These are phyloP conservation scores for Penicillium frequentans DNA, from an alignment of 2,329 filamentous ascomycete genomes.

Conservation along the genomic window DNA sequence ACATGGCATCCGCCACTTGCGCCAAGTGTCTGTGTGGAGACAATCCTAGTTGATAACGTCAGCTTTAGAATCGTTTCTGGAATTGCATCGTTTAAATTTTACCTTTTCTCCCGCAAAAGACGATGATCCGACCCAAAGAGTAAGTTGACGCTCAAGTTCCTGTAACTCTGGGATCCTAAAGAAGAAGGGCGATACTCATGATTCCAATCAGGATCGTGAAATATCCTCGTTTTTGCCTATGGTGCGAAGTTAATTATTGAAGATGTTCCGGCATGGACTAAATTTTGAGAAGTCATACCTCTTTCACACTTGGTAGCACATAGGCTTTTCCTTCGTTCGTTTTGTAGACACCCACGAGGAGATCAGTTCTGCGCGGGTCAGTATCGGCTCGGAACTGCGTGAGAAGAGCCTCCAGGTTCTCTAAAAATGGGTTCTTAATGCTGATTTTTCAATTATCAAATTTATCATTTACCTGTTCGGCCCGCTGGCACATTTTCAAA, in stretches of 20 bases:
- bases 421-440: background rate
- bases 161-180: constrained; percentile 9
- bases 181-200: constrained; percentile 14
- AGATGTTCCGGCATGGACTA: background rate
- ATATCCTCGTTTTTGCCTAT: constrained; percentile 14
- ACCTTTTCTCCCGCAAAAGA: constrained; percentile 15
- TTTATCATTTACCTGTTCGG: constrained; percentile 3
- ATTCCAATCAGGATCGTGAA: constrained; percentile 15
- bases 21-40: constrained; percentile 14
- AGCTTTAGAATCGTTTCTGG: background rate
- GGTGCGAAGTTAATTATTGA: background rate
- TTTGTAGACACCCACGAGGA: constrained; percentile 16
- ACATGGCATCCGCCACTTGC: constrained; percentile 14
- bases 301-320: constrained; percentile 9
- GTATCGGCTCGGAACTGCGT: constrained; percentile 7
- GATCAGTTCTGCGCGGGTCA: constrained; percentile 10
- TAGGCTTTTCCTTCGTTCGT: constrained; percentile 15
- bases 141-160: constrained; percentile 8
- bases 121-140: constrained; percentile 14
- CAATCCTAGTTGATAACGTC: background rate
- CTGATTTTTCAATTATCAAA: background rate
- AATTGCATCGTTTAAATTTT: background rate
- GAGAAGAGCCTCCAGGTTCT: constrained; percentile 2
- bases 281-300: background rate
- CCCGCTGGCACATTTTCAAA: constrained; percentile 10